Evolutionary conservation across 208 protist species (phyloP), one percentile per base, ranked within the genome.

Genomic region (Acanthamoeba sp.): DNA sequence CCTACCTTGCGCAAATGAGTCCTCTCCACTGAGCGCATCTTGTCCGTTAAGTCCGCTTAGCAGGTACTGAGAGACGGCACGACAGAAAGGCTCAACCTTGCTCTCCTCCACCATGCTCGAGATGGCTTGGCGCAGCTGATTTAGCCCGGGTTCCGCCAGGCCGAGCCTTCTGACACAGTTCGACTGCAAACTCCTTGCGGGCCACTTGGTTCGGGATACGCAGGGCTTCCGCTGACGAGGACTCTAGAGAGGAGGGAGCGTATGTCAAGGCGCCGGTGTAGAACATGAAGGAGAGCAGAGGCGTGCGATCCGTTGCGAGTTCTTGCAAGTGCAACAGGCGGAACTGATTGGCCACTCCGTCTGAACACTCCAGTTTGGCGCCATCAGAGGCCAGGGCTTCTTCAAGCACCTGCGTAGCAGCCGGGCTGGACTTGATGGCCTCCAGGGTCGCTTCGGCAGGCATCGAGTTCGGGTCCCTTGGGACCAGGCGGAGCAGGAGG

Each of bases 251-350:
- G 71, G 57, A 10, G 7, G 6, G 52, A 38, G 32, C 52, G 52
- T 91, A 91, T 22, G 85, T 91, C 9, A 91, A 34, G 0, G 85
- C 55, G 1, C 85, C 52, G 4, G 36, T 91, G 85, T 91, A 91
- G 32, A 38, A 71, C 85, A 91, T 62, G 85, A 91, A 91, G 0
- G 85, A 91, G 52, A 91, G 85, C 52, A 91, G 42, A 22, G 16
- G 20, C 57, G 0, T 73, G 48, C 55, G 9, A 32, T 42, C 9
- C 16, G 2, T 62, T 0, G 9, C 24, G 80, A 89, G 80, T 29
- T 73, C 12, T 1, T 91, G 20, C 85, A 91, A 20, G 50, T 12
- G 27, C n/a, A 24, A 71, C 85, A 91, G 52, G 85, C 52, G 1
- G 52, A 91, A 50, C 55, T 55, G 34, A 18, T 42, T 18, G 0